Evolutionary conservation across 2,329 filamentous ascomycete genomes (phyloP).

Genomic region (Xylaria sp.): DNA sequence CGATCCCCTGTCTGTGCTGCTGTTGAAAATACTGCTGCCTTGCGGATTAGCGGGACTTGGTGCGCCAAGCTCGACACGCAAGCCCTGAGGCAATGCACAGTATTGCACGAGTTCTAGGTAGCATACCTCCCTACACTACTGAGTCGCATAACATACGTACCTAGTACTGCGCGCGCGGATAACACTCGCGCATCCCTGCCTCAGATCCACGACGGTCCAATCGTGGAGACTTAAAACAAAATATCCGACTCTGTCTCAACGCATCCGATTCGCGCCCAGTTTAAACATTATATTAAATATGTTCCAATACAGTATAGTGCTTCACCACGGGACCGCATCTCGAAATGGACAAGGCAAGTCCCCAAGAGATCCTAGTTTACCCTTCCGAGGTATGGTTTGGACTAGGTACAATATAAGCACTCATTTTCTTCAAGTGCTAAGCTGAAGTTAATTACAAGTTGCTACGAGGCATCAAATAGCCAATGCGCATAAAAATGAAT

Average conservation of each 20-base stretch:
- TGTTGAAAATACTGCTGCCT: conserved; percentile 38
- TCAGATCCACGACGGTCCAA: conserved; percentile 13
- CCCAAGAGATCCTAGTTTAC: background rate
- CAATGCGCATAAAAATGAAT: background rate
- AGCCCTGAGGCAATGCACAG: conserved; percentile 42
- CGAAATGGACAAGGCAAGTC: background rate
- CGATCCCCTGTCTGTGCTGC: conserved; percentile 1
- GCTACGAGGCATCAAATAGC: background rate
- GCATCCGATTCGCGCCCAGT: conserved; percentile 7
- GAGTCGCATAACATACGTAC: background rate
- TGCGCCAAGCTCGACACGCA: conserved; percentile 40
- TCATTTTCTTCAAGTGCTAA: background rate
- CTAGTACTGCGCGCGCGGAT: background rate
- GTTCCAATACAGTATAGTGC: background rate
- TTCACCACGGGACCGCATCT: background rate
- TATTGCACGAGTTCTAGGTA: background rate
- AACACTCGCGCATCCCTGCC: background rate
- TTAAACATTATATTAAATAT: background rate
- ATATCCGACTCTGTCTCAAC: background rate
- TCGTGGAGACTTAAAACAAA: conserved; percentile 53
- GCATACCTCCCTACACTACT: background rate
- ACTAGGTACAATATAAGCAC: background rate
- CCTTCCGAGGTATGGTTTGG: background rate
- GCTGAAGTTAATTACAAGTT: background rate
- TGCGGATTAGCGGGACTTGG: conserved; percentile 8